These are phyloP conservation scores for Trichoderma breve DNA, from an alignment of 2,329 filamentous ascomycete species.

Conservation along the genomic window DNA sequence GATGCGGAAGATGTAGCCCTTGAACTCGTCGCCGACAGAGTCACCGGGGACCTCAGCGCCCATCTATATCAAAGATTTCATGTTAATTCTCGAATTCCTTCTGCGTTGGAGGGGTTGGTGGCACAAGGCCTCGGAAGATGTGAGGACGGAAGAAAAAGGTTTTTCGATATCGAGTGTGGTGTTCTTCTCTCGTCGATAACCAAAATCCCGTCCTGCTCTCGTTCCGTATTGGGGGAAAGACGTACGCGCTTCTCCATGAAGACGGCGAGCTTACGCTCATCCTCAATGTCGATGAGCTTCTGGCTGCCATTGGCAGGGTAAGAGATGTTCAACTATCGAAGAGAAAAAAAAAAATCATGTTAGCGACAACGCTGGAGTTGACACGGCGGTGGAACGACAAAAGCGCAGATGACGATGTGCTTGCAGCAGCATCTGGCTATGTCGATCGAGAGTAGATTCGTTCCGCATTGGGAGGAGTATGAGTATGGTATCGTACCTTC, in stretches of 20 bases:
- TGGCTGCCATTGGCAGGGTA: conserved; percentile 99
- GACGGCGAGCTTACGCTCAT: conserved; percentile 98
- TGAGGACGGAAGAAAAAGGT: background rate
- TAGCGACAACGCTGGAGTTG: conserved; percentile 29
- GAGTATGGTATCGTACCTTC: conserved; percentile 39
- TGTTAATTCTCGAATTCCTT: background rate
- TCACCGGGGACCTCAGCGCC: conserved; percentile 90
- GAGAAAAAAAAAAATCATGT: conserved; percentile 25
- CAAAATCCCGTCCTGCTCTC: conserved; percentile 7
- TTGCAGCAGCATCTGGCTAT: background rate
- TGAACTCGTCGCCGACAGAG: conserved; percentile 97
- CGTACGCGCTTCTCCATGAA: conserved; percentile 97
- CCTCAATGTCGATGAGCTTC: conserved; percentile 98
- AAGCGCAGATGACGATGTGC: no score
- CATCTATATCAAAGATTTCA: conserved; percentile 55
- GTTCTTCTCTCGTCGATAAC: conserved; percentile 19
- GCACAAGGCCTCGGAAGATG: background rate
- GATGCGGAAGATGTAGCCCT: conserved; percentile 99
- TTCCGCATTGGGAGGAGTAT: background rate
- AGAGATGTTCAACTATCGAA: conserved; percentile 59
- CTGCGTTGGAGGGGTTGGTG: background rate
- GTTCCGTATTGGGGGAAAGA: conserved; percentile 29
- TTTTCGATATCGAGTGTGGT: conserved; percentile 2
- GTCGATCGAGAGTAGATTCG: background rate
- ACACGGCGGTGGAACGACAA: background rate